Base-by-base conservation (phyloP, 2,329 filamentous ascomycete species). In the Cytospora piceicola region DNA sequence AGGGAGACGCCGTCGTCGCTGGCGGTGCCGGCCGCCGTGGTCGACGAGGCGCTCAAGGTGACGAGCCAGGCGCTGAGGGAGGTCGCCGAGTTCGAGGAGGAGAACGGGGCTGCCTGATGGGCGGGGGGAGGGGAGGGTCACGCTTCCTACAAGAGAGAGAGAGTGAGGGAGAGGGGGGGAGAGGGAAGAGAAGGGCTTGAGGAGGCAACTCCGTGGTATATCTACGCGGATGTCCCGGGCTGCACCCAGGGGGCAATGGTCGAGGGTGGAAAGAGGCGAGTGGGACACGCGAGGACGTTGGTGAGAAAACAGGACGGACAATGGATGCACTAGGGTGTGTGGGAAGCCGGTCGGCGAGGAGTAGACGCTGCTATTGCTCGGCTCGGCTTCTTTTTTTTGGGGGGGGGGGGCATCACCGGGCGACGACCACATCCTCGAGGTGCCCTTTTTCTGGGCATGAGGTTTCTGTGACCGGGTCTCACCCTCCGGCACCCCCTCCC, bases 21-120 rank as follows among this genome's bases (percentile, higher is more conserved):
- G 17, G 87, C 86, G 36, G 75, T 90, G 52, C 87, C 88, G 15
- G 79, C 82, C 63, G 73, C 78, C 2, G 85, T 88, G n/a, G 76
- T 90, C 17, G 84, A 88, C 30, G 85, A 90, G 69, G 86, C 86
- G 5, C 77, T 89, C n/a, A 82, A 81, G 69, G 79, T 85, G 36
- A 87, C 87, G 32, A 79, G 83, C 65, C 86, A 88, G 70, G 83
- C 82, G 68, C 77, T 90, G 52, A 86, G 88, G 68, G 73, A 77
- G 46, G 79, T 86, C 15, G 78, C 77, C 61, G 76, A 78, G 69
- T 72, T 82, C 55, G 78, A 79, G 42, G 67, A 66, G 51, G 71
- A 73, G 63, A 71, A 67, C 49, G 65, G 67, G 29, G 56, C 65
- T 2, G 55, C 68, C 4, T 70, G 65, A 68, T n/a, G 56, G 7